Conservation (phyloP, 768 basidiomycete genomes). For the Gymnopilus dilepis region DNA sequence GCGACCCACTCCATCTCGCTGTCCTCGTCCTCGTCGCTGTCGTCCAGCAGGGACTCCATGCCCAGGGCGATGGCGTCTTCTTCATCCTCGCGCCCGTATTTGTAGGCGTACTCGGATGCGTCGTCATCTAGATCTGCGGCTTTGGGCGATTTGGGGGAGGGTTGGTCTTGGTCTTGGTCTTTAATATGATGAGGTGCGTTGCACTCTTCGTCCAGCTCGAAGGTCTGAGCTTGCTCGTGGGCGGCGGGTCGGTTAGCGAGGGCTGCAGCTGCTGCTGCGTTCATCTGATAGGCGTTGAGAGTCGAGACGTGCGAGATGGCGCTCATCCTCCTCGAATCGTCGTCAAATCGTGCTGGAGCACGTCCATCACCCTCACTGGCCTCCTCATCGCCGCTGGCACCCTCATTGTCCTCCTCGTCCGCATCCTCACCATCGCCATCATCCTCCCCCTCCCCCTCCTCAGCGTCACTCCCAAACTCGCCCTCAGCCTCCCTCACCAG, state of each 20-base stretch:
- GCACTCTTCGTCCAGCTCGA: not conserved
- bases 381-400: not conserved
- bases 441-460: not conserved
- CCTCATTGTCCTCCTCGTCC: too few relatives aligned
- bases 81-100: constrained; percentile 1
- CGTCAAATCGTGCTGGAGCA: constrained; percentile 13
- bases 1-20: constrained; percentile 71
- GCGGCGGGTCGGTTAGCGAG: not conserved
- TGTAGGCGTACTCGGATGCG: constrained; percentile 11
- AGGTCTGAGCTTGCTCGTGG: not conserved
- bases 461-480: not conserved
- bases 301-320: constrained; percentile 18
- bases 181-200: too few relatives aligned
- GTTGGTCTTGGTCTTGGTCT: too few relatives aligned
- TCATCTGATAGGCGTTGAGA: constrained; percentile 14
- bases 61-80: constrained; percentile 16
- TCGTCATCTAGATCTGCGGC: constrained; percentile 1
- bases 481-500: not conserved
- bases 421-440: not conserved
- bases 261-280: constrained; percentile 9
- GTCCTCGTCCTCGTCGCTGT: constrained; percentile 47
- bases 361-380: constrained; percentile 4
- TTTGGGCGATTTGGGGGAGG: not conserved
- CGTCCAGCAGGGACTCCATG: constrained; percentile 26
- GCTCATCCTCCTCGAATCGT: constrained; percentile 17